Conservation (phyloP, 1,284 basidiomycete species). For the Ganoderma multipileum region DNA sequence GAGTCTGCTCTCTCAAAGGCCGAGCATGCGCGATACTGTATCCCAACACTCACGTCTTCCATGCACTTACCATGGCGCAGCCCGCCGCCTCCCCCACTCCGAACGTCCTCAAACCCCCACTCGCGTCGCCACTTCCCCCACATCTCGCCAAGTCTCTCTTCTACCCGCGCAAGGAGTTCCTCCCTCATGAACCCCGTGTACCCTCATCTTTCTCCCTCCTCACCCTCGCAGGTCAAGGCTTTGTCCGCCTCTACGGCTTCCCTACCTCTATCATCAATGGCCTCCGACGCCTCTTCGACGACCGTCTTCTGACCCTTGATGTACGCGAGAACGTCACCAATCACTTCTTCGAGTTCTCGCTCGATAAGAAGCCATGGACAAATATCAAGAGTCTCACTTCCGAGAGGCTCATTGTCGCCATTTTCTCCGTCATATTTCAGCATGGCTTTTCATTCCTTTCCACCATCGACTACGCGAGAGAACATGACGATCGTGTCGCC, state of each 20-base stretch:
- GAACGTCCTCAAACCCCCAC: conserved; percentile 37
- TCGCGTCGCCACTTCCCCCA: conserved; percentile 20
- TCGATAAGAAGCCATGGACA: conserved; percentile 75
- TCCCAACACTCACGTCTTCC: conserved; percentile 24
- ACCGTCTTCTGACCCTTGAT: conserved; percentile 49
- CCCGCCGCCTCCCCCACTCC: conserved; percentile 28
- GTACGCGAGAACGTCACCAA: conserved; percentile 64
- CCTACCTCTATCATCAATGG: conserved; percentile 55
- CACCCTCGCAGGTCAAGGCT: conserved; percentile 65
- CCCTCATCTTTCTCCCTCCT: conserved; percentile 71
- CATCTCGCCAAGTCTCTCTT: conserved; percentile 45
- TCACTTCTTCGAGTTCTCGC: conserved; percentile 67
- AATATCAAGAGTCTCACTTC: conserved; percentile 67
- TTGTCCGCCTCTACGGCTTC: conserved; percentile 75
- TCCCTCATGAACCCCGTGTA: conserved; percentile 55
- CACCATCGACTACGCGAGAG: conserved; percentile 77
- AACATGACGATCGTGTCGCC: conserved; percentile 73
- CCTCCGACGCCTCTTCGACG: conserved; percentile 62
- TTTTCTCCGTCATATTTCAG: conserved; percentile 66
- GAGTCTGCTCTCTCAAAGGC: conserved; percentile 26
- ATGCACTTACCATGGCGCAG: conserved; percentile 38
- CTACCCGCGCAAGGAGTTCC: conserved; percentile 73
- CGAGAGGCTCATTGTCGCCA: conserved; percentile 73
- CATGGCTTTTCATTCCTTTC: conserved; percentile 71
- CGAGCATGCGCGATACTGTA: conserved; percentile 21